These are phyloP conservation scores for Zygosaccharomyces sapae DNA, from an alignment of 1,139 yeast species.

Conservation along the genomic window DNA sequence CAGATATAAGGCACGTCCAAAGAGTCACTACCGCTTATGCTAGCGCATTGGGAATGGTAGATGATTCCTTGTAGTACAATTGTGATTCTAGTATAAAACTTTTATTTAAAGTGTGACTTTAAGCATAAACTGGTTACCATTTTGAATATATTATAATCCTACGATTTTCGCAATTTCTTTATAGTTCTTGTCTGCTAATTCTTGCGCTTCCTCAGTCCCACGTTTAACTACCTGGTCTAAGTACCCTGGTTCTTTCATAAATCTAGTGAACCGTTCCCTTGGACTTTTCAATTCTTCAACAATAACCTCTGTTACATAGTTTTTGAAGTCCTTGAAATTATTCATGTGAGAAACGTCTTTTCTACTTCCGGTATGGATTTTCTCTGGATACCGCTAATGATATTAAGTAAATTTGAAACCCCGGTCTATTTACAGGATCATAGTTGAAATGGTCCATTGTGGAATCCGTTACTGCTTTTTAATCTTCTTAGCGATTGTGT, in stretches of 20 bases:
- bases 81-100: neutral
- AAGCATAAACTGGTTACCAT: no score
- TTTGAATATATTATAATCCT: constrained; percentile 47
- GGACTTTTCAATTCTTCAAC: constrained; percentile 58
- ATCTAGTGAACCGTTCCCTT: constrained; percentile 48
- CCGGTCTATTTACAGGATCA: constrained; percentile 78
- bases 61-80: constrained; percentile 13
- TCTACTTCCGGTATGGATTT: constrained; percentile 46
- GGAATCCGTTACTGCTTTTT: constrained; percentile 80
- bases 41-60: constrained; percentile 44
- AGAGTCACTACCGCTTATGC: constrained; percentile 63
- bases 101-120: no score
- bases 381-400: constrained; percentile 64
- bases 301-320: constrained; percentile 58
- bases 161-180: constrained; percentile 52
- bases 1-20: constrained; percentile 78
- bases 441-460: constrained; percentile 61
- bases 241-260: constrained; percentile 52
- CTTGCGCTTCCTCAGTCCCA: constrained; percentile 67
- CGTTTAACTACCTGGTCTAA: constrained; percentile 48
- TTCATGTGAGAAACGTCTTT: constrained; percentile 37
- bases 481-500: constrained; percentile 57
- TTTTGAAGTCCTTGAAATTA: constrained; percentile 68
- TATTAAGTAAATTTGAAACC: constrained; percentile 71
- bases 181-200: constrained; percentile 56